phyloP scores from a whole-genome alignment of 176 grass and related monocot genomes.

The Dactylis glomerata region DNA sequence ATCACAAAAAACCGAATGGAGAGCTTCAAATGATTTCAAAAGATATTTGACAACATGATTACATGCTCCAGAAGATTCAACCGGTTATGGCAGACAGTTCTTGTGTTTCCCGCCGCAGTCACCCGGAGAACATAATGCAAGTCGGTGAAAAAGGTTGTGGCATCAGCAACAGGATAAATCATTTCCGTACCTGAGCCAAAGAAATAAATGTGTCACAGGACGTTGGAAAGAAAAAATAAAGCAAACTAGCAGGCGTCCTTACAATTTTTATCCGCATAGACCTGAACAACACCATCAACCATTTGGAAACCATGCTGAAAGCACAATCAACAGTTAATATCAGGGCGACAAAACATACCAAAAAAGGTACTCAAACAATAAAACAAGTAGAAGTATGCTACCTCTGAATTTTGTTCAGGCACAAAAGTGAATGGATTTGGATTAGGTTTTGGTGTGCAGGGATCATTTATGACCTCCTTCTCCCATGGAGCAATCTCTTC shows the following conservation, averaged over 20 bases:
- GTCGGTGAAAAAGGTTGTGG: conserved; percentile 97
- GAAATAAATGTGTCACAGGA: conserved; percentile 18
- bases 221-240: conserved; percentile 1
- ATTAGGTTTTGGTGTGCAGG: conserved; percentile 94
- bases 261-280: conserved; percentile 74
- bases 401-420: conserved; percentile 72
- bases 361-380: conserved; percentile 9
- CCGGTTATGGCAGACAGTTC: conserved; percentile 93
- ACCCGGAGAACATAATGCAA: conserved; percentile 90
- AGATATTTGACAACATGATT: conserved; percentile 31
- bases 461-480: conserved; percentile 95
- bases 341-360: neutral
- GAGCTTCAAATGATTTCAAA: conserved; percentile 5
- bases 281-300: conserved; percentile 92
- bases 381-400: conserved; percentile 40
- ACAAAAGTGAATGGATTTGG: conserved; percentile 79
- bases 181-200: conserved; percentile 52
- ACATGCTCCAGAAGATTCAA: conserved; percentile 96
- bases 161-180: conserved; percentile 83
- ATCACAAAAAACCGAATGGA: conserved; percentile 20
- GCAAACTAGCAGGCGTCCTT: neutral
- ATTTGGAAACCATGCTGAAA: conserved; percentile 86
- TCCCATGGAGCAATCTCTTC: conserved; percentile 91
- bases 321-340: conserved; percentile 16
- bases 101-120: conserved; percentile 83